These are phyloP conservation scores for Exophiala sp. DNA, from an alignment of 2,329 filamentous ascomycete species.

Conservation along the genomic window DNA sequence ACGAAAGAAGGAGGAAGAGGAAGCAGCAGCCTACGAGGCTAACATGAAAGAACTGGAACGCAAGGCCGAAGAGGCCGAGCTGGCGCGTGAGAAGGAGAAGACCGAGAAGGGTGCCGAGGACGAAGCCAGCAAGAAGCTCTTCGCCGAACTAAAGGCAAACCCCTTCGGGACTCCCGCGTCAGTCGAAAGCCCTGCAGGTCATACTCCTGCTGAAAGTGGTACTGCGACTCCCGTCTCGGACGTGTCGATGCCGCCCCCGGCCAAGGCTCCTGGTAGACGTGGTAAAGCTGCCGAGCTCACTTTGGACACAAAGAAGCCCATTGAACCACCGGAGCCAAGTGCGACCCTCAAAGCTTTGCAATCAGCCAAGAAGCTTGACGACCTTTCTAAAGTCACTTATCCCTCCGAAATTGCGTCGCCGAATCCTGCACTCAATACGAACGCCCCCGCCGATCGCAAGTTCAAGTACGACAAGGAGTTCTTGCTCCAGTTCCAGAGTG, in stretches of 20 bases:
- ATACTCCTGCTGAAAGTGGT: slow-evolving; percentile 41
- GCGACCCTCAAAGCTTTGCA: slow-evolving; percentile 89
- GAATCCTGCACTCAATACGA: slow-evolving; percentile 79
- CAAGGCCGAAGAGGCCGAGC: slow-evolving; percentile 45
- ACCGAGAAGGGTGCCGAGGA: slow-evolving; percentile 32
- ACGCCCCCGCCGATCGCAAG: slow-evolving; percentile 65
- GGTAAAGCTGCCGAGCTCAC: slow-evolving; percentile 83
- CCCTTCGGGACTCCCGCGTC: slow-evolving; percentile 32
- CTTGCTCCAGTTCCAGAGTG: slow-evolving; percentile 88
- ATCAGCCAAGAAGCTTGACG: slow-evolving; percentile 78
- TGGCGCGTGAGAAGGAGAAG: slow-evolving; percentile 40
- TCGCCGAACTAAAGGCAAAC: slow-evolving; percentile 42
- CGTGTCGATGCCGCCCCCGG: slow-evolving; percentile 43
- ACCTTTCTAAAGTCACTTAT: slow-evolving; percentile 73
- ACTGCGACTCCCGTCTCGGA: slow-evolving; percentile 44
- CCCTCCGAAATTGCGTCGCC: slow-evolving; percentile 78
- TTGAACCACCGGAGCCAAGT: slow-evolving; percentile 88
- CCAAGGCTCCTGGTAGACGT: slow-evolving; percentile 58
- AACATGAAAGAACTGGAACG: slow-evolving; percentile 46
- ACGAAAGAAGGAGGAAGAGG: slow-evolving; percentile 43
- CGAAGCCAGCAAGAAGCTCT: slow-evolving; percentile 36
- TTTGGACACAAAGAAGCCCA: slow-evolving; percentile 74
- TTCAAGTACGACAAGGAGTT: slow-evolving; percentile 96
- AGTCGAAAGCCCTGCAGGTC: slow-evolving; percentile 30
- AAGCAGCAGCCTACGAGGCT: slow-evolving; percentile 40